Evolutionary conservation across 169 alveolate species (phyloP).

Genomic region (Haemoproteus tartakovskyi): DNA sequence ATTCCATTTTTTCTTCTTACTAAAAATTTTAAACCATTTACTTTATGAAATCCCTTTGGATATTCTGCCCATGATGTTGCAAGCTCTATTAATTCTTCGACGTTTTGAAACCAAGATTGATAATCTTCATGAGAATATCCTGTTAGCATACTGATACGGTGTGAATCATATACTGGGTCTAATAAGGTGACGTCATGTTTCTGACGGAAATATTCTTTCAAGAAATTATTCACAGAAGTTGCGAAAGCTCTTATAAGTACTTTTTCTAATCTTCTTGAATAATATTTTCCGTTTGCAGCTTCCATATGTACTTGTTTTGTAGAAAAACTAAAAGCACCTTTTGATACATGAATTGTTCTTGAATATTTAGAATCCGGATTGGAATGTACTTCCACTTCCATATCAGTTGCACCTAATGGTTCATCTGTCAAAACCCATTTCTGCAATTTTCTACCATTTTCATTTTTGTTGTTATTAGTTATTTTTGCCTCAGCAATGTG

Average conservation of each 20-base stretch:
- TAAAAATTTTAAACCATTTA: conserved; percentile 72
- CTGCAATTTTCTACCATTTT: conserved; percentile 73
- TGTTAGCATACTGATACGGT: conserved; percentile 28
- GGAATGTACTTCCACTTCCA: conserved; percentile 17
- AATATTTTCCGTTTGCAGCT: conserved; percentile 71
- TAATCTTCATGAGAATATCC: conserved; percentile 70
- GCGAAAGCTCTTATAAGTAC: conserved; percentile 75
- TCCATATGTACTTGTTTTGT: conserved; percentile 59
- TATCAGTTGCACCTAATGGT: conserved; percentile 67
- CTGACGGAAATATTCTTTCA: conserved; percentile 53
- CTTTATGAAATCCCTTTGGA: conserved; percentile 78
- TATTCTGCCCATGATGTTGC: conserved; percentile 81
- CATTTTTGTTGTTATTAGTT: too few relatives aligned
- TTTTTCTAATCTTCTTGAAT: conserved; percentile 74
- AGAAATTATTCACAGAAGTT: conserved; percentile 47
- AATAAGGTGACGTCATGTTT: conserved; percentile 72
- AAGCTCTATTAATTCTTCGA: conserved; percentile 77
- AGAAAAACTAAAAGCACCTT: conserved; percentile 72
- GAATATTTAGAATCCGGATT: conserved; percentile 54
- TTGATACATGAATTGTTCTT: conserved; percentile 71
- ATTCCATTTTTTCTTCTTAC: conserved; percentile 74
- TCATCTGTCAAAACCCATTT: conserved; percentile 69
- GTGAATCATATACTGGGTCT: conserved; percentile 65
- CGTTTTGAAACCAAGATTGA: conserved; percentile 77
- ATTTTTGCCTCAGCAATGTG: too few relatives aligned